Base-by-base conservation (phyloP, 495 filamentous ascomycete species). In the Podospora australis region DNA sequence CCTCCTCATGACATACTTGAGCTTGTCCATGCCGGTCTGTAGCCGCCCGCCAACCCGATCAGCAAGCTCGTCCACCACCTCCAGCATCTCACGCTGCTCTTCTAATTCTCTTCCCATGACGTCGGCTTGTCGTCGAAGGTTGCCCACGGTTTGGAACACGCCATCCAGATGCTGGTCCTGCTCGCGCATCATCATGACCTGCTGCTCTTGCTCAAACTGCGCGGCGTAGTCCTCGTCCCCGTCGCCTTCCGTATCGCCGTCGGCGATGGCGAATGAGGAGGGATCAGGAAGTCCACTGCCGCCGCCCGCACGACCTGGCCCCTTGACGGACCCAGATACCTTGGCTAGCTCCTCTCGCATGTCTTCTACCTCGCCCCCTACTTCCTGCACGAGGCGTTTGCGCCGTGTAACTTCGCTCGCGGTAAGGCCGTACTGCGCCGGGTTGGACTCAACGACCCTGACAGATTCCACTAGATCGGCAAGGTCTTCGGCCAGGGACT, bases 51-150 rank as follows among this genome's bases (percentile, higher is more conserved):
- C 88, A 1, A 97, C 89, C 24, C 90, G 76, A 63, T 95, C 90
- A 8, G 85, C 86, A 50, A 95, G 61, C 4, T 71, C 77, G 70
- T 96, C 90, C 42, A 90, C 83, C 45, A 84, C 80, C 46, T 88
- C 82, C 40, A 98, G 72, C 74, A 79, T 79, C 60, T 87, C 84
- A 17, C 71, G 76, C 75, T 98, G 92, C 65, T 96, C 91, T 65
- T 96, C 94, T 39, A 98, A 70, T 68, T 98, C 92, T 45, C 91
- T 71, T 6, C 90, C 90, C 91, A 98, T 97, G 53, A 85, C 83
- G 68, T 92, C 81, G 13, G 94, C 94, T 73, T 96, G 91, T 63
- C 84, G 73, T 43, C 89, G 71, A 58, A 98, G 61, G 59, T 87
- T 96, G 0, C 88, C 90, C 28, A 98, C 92, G 2, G 92, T 97